These are phyloP conservation scores for Fusarium mundagurra DNA, from an alignment of 2,329 filamentous ascomycete species.

Conservation along the genomic window DNA sequence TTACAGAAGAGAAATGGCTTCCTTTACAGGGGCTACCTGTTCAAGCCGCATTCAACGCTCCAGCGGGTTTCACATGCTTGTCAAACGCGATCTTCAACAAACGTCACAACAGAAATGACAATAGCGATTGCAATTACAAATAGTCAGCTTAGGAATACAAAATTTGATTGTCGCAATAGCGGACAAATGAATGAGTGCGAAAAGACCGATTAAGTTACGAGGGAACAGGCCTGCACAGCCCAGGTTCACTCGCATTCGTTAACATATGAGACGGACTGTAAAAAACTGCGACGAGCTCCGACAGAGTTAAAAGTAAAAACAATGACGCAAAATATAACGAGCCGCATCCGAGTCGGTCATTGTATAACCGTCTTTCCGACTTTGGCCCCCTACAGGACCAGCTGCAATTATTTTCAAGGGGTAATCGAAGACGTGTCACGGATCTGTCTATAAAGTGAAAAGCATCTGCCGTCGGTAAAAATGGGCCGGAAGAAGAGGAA, in stretches of 20 bases:
- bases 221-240: neutral
- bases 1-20: neutral
- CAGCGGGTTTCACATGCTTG: neutral
- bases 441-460: neutral
- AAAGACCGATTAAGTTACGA: neutral
- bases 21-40: neutral
- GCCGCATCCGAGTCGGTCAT: neutral
- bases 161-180: neutral
- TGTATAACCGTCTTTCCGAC: neutral
- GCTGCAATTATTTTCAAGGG: neutral
- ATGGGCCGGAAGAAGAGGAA: slow-evolving; percentile 2
- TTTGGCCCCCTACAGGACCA: neutral
- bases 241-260: neutral
- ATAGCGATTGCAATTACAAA: neutral
- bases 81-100: neutral
- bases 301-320: neutral
- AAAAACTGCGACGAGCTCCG: neutral
- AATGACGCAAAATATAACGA: neutral
- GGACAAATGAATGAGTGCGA: neutral
- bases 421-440: neutral
- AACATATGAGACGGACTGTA: neutral
- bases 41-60: neutral
- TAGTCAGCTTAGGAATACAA: neutral
- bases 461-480: neutral
- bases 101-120: neutral